A percentile compares a stretch with the other conserved stretches of the same genome.
phyloP scores from a whole-genome alignment of 495 filamentous ascomycete species.

The Aspergillus indologenus region DNA sequence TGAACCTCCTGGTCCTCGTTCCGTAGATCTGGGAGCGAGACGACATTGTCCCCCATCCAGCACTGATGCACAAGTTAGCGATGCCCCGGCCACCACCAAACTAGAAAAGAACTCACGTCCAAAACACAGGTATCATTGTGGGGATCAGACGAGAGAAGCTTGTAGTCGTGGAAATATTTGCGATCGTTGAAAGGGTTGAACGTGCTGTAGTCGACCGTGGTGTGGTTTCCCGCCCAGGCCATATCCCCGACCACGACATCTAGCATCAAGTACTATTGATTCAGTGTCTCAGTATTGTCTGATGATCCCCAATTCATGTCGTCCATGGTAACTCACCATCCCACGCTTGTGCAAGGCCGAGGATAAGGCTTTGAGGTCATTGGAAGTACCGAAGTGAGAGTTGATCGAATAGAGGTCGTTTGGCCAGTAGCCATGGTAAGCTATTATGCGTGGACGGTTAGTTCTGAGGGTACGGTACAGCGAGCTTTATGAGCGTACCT shows the following conservation, averaged over 20 bases:
- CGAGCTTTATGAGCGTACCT: not conserved
- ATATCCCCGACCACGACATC: slow-evolving; percentile 1
- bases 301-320: too few species aligned
- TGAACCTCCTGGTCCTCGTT: slow-evolving; percentile 3
- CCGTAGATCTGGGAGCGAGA: slow-evolving; percentile 3
- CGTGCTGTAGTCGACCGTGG: slow-evolving; percentile 2
- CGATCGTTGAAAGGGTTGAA: slow-evolving; percentile 4
- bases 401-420: slow-evolving; percentile 8
- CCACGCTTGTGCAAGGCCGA: not conserved
- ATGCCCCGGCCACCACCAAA: not conserved
- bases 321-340: not conserved
- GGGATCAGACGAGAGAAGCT: not conserved
- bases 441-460: not conserved
- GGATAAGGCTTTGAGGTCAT: not conserved
- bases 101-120: not conserved
- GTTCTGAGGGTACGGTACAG: not conserved
- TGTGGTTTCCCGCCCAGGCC: slow-evolving; percentile 2
- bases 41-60: slow-evolving; percentile 1
- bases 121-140: slow-evolving; percentile 1
- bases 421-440: slow-evolving; percentile 7
- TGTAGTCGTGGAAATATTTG: slow-evolving; percentile 4
- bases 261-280: slow-evolving; percentile 4
- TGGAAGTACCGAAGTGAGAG: slow-evolving; percentile 1
- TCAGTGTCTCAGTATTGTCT: not conserved
- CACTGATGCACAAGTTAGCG: not conserved